Conservation (phyloP, 1,284 basidiomycete species). For the Lentinus polychrous region DNA sequence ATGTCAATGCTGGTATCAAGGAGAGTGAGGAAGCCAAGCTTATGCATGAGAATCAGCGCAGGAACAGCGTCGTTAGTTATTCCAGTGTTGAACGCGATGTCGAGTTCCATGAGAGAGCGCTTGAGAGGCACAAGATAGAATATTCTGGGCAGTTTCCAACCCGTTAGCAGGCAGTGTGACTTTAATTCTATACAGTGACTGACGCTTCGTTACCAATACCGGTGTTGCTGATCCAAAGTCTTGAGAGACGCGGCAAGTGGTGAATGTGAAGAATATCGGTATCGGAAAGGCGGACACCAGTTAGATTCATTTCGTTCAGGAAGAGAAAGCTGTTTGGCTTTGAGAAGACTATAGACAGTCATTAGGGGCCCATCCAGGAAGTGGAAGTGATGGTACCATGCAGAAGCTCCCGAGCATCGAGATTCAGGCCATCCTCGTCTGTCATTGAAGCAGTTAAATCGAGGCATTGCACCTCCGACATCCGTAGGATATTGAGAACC, state of each 20-base stretch:
- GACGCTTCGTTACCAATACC: constrained; percentile 58
- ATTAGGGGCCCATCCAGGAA: constrained; percentile 6
- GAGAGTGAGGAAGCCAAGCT: constrained; percentile 43
- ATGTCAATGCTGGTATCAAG: constrained; percentile 48
- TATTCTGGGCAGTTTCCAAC: constrained; percentile 29
- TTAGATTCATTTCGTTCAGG: constrained; percentile 43
- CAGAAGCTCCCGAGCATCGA: constrained; percentile 34
- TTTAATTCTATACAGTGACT: constrained; percentile 13
- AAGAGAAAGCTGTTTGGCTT: constrained; percentile 43
- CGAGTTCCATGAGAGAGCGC: constrained; percentile 42
- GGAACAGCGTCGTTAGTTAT: constrained; percentile 52
- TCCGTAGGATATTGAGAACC: constrained; percentile 19
- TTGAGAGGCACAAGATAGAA: constrained; percentile 51
- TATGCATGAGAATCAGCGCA: constrained; percentile 40
- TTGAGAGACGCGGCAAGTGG: constrained; percentile 42
- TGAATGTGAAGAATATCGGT: constrained; percentile 45
- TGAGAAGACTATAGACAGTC: constrained; percentile 36
- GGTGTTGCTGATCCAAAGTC: constrained; percentile 45
- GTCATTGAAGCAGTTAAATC: constrained; percentile 37
- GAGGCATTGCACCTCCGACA: constrained; percentile 19
- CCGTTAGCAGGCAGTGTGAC: not conserved
- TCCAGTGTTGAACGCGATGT: constrained; percentile 40
- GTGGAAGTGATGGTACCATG: constrained; percentile 28
- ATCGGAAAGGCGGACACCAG: constrained; percentile 36
- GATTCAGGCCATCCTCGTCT: constrained; percentile 42